A percentile compares a stretch with the other conserved stretches of the same genome.
phyloP scores from a whole-genome alignment of 768 basidiomycete genomes.

The Panus rudis region DNA sequence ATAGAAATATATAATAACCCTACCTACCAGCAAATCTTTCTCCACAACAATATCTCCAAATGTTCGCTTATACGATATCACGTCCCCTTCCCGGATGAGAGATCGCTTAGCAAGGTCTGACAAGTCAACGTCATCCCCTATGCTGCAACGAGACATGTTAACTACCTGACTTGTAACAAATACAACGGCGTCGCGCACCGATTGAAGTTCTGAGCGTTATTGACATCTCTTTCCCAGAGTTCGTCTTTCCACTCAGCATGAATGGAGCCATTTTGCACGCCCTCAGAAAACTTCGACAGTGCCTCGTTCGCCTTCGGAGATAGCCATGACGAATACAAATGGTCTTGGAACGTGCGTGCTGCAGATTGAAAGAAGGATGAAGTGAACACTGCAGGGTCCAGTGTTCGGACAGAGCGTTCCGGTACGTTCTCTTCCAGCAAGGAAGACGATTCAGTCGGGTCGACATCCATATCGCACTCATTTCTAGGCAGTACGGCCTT shows the following conservation, averaged over 20 bases:
- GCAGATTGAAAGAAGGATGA: conserved; percentile 49
- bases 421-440: not conserved
- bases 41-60: conserved; percentile 41
- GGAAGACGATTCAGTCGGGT: not conserved
- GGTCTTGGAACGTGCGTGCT: conserved; percentile 53
- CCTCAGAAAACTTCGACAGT: conserved; percentile 36
- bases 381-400: conserved; percentile 38
- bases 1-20: too few relatives aligned
- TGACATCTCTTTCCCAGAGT: conserved; percentile 47
- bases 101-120: conserved; percentile 36
- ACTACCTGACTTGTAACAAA: not conserved
- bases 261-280: conserved; percentile 37
- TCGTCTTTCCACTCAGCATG: conserved; percentile 62
- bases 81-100: conserved; percentile 44
- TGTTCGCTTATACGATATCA: conserved; percentile 45
- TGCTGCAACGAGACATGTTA: conserved; percentile 18
- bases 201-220: not conserved
- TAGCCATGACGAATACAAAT: conserved; percentile 47
- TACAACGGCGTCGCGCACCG: not conserved
- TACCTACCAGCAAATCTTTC: conserved; percentile 47
- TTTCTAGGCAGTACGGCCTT: not conserved
- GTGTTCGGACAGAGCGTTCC: conserved; percentile 8
- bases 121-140: conserved; percentile 39
- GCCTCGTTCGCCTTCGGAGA: conserved; percentile 35
- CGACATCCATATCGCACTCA: conserved; percentile 10